Percentiles rank a stretch among this genome's conserved stretches.
Conservation (phyloP, 108 stramenopile genomes). For the Pseudonitzschia delicatissima region DNA sequence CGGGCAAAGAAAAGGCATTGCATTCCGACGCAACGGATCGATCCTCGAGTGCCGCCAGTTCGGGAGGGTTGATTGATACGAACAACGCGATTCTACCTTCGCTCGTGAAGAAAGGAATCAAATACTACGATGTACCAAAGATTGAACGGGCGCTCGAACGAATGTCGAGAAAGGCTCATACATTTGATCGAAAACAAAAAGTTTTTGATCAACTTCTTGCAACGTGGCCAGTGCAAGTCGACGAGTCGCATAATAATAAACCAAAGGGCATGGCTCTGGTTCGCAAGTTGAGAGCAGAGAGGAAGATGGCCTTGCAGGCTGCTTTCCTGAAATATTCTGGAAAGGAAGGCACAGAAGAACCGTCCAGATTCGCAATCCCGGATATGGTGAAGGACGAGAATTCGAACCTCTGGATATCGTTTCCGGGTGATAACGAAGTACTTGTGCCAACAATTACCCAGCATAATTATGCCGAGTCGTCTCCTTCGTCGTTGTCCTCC, state of each 20-base stretch:
- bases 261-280: slow-evolving; percentile 12
- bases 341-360: neutral
- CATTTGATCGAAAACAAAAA: neutral
- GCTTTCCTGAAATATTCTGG: neutral
- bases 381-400: neutral
- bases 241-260: neutral
- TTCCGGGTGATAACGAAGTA: neutral
- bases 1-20: neutral
- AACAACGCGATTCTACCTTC: slow-evolving; percentile 7
- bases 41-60: neutral
- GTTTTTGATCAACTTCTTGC: neutral
- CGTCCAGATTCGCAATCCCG: neutral
- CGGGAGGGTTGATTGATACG: neutral
- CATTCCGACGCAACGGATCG: neutral
- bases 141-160: slow-evolving; percentile 1
- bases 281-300: slow-evolving; percentile 9
- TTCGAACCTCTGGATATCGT: neutral
- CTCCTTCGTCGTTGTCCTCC: neutral
- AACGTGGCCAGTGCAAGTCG: too few relatives aligned
- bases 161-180: neutral
- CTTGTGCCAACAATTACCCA: neutral
- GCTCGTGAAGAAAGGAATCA: neutral
- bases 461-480: neutral
- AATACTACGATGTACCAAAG: neutral
- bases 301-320: slow-evolving; percentile 1